These are phyloP conservation scores for Saussurea involucrata DNA, from an alignment of 129 eudicot genomes.

Conservation along the genomic window DNA sequence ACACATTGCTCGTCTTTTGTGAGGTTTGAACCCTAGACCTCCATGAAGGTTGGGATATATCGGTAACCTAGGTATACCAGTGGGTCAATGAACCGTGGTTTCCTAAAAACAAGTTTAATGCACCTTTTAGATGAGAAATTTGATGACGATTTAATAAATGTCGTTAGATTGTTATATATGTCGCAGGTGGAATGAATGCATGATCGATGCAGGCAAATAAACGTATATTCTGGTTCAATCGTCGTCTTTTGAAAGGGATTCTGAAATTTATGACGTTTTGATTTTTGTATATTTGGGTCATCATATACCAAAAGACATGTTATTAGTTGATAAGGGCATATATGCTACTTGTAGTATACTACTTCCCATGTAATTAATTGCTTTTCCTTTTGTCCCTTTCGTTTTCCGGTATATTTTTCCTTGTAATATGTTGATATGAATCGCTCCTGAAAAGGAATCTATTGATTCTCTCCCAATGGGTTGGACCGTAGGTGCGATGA, in stretches of 20 bases:
- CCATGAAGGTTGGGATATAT: not conserved
- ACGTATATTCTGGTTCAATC: conserved; percentile 1
- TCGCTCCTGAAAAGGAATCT: too few relatives aligned
- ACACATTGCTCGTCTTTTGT: not conserved
- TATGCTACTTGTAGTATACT: not conserved
- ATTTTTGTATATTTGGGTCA: not conserved
- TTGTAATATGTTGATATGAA: not conserved
- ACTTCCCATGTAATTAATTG: not conserved
- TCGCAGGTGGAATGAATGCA: conserved; percentile 17
- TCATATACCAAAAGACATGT: not conserved
- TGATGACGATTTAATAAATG: not conserved
- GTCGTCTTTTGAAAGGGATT: not conserved
- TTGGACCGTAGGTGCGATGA: too few relatives aligned
- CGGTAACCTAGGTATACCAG: too few relatives aligned
- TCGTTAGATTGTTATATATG: not conserved
- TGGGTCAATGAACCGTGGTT: not conserved
- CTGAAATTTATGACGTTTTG: not conserved
- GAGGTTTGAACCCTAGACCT: not conserved
- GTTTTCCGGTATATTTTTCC: not conserved
- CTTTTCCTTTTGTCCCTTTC: not conserved
- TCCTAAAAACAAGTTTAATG: conserved; percentile 1
- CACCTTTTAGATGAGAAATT: not conserved
- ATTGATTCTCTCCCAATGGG: too few relatives aligned
- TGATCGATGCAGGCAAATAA: conserved; percentile 16
- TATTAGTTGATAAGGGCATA: not conserved